Evolutionary conservation across 2,329 filamentous ascomycete species (phyloP).

Genomic region (Alternaria sp.): DNA sequence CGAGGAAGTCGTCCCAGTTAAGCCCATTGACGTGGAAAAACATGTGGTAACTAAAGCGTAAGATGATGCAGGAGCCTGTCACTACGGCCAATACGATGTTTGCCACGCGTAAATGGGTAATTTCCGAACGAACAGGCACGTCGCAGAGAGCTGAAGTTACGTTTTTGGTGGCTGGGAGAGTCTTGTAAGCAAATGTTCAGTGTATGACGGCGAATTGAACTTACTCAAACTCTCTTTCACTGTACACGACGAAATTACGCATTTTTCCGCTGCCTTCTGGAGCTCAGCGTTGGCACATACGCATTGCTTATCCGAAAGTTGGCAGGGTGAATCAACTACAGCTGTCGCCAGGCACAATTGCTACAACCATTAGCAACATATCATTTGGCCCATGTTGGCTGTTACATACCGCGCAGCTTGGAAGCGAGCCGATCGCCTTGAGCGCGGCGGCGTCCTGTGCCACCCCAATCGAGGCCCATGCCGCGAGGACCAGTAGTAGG

Average conservation of each 20-base stretch:
- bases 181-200: background rate
- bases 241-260: slow-evolving; percentile 1
- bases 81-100: slow-evolving; percentile 41
- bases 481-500: background rate
- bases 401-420: slow-evolving; percentile 10
- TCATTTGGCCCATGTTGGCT: background rate
- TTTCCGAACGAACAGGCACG: slow-evolving; percentile 43
- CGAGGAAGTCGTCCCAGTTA: background rate
- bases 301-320: slow-evolving; percentile 16
- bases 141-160: slow-evolving; percentile 45
- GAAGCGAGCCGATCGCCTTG: background rate
- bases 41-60: slow-evolving; percentile 43
- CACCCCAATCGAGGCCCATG: background rate
- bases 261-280: slow-evolving; percentile 10
- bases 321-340: slow-evolving; percentile 14
- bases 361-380: slow-evolving; percentile 5
- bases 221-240: background rate
- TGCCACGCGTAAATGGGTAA: slow-evolving; percentile 31
- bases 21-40: slow-evolving; percentile 24
- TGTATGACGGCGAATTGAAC: background rate
- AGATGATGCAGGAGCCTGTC: slow-evolving; percentile 36
- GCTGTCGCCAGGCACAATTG: slow-evolving; percentile 17
- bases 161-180: slow-evolving; percentile 46
- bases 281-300: slow-evolving; percentile 15
- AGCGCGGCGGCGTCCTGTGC: background rate